Percentiles rank a stretch among this genome's conserved stretches.
Conservation (phyloP, 805 yeast genomes). For the Millerago galiae region DNA sequence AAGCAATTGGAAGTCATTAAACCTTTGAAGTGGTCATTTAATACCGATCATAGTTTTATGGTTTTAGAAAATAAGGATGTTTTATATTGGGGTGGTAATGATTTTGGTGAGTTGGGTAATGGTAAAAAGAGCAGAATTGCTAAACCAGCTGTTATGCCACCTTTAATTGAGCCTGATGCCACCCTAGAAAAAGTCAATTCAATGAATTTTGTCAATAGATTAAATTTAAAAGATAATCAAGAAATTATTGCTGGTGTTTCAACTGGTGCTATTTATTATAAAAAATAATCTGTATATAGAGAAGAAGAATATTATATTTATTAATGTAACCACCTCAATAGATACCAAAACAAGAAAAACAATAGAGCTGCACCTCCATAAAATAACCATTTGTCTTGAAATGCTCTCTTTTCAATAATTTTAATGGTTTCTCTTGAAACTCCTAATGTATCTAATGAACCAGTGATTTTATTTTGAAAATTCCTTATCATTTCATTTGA, state of each 20-base stretch:
- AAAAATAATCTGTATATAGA: slow-evolving; percentile 6
- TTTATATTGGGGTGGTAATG: slow-evolving; percentile 79
- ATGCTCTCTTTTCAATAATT: slow-evolving; percentile 72
- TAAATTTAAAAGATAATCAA: slow-evolving; percentile 47
- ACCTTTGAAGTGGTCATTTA: slow-evolving; percentile 47
- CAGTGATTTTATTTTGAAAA: slow-evolving; percentile 58
- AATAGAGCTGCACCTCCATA: slow-evolving; percentile 64
- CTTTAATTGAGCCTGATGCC: slow-evolving; percentile 47
- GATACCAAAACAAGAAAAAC: slow-evolving; percentile 59
- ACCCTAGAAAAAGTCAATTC: slow-evolving; percentile 26
- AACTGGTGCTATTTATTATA: slow-evolving; percentile 59
- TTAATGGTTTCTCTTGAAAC: slow-evolving; percentile 81
- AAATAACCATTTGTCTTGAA: slow-evolving; percentile 81
- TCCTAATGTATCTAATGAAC: slow-evolving; percentile 74
- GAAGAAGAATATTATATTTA: not conserved
- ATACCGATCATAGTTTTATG: slow-evolving; percentile 59
- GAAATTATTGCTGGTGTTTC: slow-evolving; percentile 54
- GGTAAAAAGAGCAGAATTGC: slow-evolving; percentile 62
- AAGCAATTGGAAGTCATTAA: slow-evolving; percentile 38
- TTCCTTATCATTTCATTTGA: slow-evolving; percentile 68
- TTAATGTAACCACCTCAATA: slow-evolving; percentile 58
- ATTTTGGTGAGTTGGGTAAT: slow-evolving; percentile 76
- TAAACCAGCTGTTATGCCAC: slow-evolving; percentile 48
- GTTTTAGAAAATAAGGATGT: slow-evolving; percentile 60
- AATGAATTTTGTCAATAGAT: slow-evolving; percentile 35